phyloP scores from a whole-genome alignment of 768 basidiomycete genomes.

The Exidia glandulosa region DNA sequence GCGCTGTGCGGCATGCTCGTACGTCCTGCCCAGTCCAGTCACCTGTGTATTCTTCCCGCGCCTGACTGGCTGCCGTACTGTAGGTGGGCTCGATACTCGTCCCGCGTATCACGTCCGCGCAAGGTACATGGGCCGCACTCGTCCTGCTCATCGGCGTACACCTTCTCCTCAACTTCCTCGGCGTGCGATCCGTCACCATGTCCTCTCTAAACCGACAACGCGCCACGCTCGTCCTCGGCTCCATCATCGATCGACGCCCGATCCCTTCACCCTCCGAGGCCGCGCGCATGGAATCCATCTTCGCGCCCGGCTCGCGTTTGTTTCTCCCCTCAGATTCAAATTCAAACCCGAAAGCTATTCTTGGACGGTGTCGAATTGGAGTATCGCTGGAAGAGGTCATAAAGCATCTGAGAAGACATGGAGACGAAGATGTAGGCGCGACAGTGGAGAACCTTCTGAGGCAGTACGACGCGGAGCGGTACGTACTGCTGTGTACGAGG shows the following conservation, averaged over 20 bases:
- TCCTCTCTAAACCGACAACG: conserved; percentile 53
- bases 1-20: conserved; percentile 60
- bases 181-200: conserved; percentile 45
- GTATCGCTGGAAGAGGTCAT: too few species aligned
- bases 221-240: conserved; percentile 38
- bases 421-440: too few species aligned
- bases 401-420: too few species aligned
- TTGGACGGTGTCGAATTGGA: too few species aligned
- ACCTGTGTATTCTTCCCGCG: background rate
- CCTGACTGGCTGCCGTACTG: background rate
- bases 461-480: too few species aligned
- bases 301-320: too few species aligned
- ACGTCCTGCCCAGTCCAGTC: conserved; percentile 13
- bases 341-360: too few species aligned
- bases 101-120: conserved; percentile 37
- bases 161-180: conserved; percentile 46
- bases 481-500: too few species aligned
- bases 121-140: conserved; percentile 39
- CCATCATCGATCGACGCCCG: background rate
- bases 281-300: too few species aligned
- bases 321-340: too few species aligned
- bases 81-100: conserved; percentile 54
- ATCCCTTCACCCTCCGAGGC: too few species aligned
- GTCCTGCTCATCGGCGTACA: conserved; percentile 43
- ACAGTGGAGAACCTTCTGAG: too few species aligned